phyloP scores from a whole-genome alignment of 176 grass and related monocot genomes.

The Oryza meridionalis region DNA sequence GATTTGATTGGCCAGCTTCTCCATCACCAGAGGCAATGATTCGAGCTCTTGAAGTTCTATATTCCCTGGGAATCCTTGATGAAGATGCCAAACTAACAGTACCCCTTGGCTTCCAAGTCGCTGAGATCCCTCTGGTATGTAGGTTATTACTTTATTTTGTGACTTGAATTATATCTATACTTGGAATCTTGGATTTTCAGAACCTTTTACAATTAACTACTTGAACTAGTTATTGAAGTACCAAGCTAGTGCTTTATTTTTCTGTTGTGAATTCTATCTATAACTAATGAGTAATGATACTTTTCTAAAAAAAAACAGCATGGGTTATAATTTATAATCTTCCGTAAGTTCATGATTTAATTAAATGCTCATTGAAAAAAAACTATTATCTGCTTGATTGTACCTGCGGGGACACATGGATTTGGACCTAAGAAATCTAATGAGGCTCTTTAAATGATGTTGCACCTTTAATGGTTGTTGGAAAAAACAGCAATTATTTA shows the following conservation, averaged over 20 bases:
- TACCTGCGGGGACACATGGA: not conserved
- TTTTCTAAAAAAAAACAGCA: not conserved
- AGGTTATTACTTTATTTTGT: not conserved
- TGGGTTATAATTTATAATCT: not conserved
- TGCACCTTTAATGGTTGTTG: not conserved
- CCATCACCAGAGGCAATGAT: constrained; percentile 92
- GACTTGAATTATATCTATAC: constrained; percentile 1
- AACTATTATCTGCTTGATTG: not conserved
- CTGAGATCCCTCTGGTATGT: constrained; percentile 92
- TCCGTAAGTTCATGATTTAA: not conserved
- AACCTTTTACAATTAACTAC: constrained; percentile 6
- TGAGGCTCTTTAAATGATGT: not conserved
- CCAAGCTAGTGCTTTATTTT: not conserved
- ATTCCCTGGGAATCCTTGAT: constrained; percentile 87
- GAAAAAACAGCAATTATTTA: not conserved
- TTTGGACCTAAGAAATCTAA: not conserved
- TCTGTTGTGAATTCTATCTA: not conserved
- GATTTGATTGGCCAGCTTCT: constrained; percentile 98
- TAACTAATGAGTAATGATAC: not conserved
- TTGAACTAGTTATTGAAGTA: constrained; percentile 16
- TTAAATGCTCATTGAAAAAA: not conserved
- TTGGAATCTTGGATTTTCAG: not conserved
- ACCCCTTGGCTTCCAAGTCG: constrained; percentile 85
- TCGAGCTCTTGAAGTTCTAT: constrained; percentile 88
- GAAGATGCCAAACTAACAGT: constrained; percentile 95